These are phyloP conservation scores for Alternaria postmessia DNA, from an alignment of 2,329 filamentous ascomycete genomes.

Conservation along the genomic window DNA sequence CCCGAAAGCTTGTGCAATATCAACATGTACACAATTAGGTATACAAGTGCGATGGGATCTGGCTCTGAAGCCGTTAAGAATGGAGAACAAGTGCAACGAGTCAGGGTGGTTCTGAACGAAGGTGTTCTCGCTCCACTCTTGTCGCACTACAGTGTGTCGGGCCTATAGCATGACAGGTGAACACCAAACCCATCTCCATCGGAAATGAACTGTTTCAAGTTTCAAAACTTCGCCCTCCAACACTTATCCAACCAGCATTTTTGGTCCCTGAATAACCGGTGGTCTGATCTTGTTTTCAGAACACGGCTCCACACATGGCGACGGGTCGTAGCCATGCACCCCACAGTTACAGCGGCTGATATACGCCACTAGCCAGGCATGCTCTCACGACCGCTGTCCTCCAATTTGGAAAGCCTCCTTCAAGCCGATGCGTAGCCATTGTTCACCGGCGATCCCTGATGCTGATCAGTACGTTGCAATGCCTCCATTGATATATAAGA, in stretches of 20 bases:
- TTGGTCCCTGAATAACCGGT: conserved; percentile 36
- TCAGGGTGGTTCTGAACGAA: neutral
- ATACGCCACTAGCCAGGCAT: conserved; percentile 25
- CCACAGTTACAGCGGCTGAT: conserved; percentile 38
- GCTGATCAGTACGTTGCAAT: conserved; percentile 5
- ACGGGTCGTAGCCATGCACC: conserved; percentile 26
- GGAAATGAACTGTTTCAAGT: conserved; percentile 13
- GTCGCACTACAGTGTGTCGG: conserved; percentile 4
- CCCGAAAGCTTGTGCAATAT: conserved; percentile 14
- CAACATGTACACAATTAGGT: neutral
- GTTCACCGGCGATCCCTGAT: neutral
- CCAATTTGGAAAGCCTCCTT: conserved; percentile 23
- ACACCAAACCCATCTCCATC: neutral
- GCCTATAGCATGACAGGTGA: conserved; percentile 8
- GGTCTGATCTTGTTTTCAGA: conserved; percentile 21
- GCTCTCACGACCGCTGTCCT: conserved; percentile 3
- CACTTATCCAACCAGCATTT: neutral
- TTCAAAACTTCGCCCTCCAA: conserved; percentile 3
- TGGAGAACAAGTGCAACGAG: neutral
- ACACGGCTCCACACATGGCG: conserved; percentile 12
- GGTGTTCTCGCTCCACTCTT: conserved; percentile 2
- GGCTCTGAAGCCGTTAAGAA: neutral
- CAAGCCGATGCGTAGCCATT: conserved; percentile 15
- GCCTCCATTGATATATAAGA: conserved; percentile 30
- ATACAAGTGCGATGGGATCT: neutral